Evolutionary conservation across 345 rosid genomes (phyloP).

Genomic region (Salix purpurea): DNA sequence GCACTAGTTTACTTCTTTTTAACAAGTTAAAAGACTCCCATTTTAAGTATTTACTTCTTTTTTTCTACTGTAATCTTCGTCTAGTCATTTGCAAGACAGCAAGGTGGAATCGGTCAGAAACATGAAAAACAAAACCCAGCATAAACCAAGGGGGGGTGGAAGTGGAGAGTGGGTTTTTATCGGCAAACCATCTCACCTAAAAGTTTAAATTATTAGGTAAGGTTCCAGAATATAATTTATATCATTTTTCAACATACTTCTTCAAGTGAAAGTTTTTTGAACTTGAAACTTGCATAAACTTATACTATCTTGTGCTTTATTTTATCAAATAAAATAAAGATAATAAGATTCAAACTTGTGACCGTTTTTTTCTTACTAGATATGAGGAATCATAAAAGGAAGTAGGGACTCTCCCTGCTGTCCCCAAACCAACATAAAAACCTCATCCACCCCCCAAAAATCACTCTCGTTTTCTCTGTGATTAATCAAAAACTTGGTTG

Average conservation of each 20-base stretch:
- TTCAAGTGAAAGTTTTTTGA: accelerated
- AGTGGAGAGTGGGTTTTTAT: neutral
- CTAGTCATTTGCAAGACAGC: too few relatives aligned
- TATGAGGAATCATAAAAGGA: slow-evolving; percentile 32
- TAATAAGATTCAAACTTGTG: accelerated
- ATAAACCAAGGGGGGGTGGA: neutral
- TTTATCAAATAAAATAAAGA: too few relatives aligned
- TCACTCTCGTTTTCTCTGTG: neutral
- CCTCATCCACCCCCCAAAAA: neutral
- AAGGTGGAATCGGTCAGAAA: too few relatives aligned
- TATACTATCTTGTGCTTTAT: too few relatives aligned
- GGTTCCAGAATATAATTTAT: accelerated
- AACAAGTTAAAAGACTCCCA: too few relatives aligned
- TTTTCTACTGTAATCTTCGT: too few relatives aligned
- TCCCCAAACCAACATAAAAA: slow-evolving; percentile 15
- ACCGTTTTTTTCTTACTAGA: neutral
- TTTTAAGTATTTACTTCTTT: too few relatives aligned
- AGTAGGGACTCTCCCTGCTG: slow-evolving; percentile 23
- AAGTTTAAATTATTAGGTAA: accelerated
- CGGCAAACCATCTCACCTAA: accelerated
- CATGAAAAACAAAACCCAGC: too few relatives aligned
- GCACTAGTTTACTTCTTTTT: too few relatives aligned
- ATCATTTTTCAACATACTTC: accelerated
- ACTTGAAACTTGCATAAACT: too few relatives aligned
- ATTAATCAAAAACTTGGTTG: slow-evolving; percentile 22